A percentile compares a stretch with the other conserved stretches of the same genome.
phyloP scores from a whole-genome alignment of 805 yeast genomes.

The Lipomyces kockii region DNA sequence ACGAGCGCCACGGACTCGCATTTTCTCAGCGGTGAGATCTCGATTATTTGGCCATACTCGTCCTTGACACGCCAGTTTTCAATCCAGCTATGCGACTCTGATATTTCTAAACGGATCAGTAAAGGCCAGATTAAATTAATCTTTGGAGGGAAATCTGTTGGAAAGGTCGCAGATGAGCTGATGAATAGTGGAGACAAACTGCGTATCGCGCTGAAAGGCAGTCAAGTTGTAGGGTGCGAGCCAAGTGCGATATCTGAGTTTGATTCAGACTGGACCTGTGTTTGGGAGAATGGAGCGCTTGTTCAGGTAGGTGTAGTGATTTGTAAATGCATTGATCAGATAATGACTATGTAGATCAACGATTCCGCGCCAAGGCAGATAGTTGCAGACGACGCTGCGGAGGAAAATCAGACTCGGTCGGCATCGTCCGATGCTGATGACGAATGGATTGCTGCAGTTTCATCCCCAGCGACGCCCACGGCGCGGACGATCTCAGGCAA shows the following conservation, averaged over 20 bases:
- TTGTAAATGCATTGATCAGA: background rate
- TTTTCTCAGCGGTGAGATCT: constrained; percentile 22
- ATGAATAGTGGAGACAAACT: constrained; percentile 20
- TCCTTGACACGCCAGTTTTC: constrained; percentile 18
- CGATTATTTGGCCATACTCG: constrained; percentile 34
- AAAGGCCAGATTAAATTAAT: constrained; percentile 32
- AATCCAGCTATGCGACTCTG: constrained; percentile 22
- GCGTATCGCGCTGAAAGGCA: constrained; percentile 18
- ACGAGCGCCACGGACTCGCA: background rate
- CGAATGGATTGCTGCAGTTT: background rate
- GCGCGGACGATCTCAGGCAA: background rate
- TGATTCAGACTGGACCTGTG: constrained; percentile 29
- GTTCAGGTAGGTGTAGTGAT: constrained; percentile 12
- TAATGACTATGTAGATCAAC: background rate
- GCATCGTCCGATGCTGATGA: background rate
- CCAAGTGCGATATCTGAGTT: constrained; percentile 4
- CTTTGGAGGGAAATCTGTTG: constrained; percentile 19
- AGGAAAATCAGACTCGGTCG: background rate
- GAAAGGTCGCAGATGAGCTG: constrained; percentile 13
- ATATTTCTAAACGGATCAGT: constrained; percentile 15
- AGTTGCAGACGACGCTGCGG: background rate
- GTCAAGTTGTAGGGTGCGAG: background rate
- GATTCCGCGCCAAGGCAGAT: background rate
- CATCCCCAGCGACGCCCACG: constrained; percentile 4
- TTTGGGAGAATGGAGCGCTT: constrained; percentile 17